A percentile compares a stretch with the other conserved stretches of the same genome.
These are phyloP conservation scores for Cladophialophora bantiana DNA, from an alignment of 2,329 filamentous ascomycete species.

Conservation along the genomic window DNA sequence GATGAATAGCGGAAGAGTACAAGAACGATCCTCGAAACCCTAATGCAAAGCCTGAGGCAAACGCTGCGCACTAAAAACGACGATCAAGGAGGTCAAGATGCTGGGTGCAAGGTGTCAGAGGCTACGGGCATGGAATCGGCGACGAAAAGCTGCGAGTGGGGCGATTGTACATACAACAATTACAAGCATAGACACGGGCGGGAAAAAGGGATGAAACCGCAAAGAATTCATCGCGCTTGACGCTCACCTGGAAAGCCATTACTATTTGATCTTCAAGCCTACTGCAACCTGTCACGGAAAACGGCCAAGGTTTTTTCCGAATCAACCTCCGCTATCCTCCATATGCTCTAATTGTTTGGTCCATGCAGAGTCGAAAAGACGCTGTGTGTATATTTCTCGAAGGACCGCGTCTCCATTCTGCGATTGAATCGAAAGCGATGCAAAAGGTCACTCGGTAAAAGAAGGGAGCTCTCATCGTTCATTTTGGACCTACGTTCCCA, in stretches of 20 bases:
- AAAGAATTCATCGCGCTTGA: not conserved
- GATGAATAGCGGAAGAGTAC: conserved; percentile 78
- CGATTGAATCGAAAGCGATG: not conserved
- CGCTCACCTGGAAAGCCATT: not conserved
- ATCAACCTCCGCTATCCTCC: not conserved
- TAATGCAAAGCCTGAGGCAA: conserved; percentile 46
- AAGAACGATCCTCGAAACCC: conserved; percentile 94
- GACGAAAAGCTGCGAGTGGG: conserved; percentile 14
- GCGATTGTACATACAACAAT: conserved; percentile 35
- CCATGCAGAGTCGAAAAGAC: not conserved
- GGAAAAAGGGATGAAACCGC: conserved; percentile 24
- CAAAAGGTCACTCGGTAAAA: not conserved
- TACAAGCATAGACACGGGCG: conserved; percentile 31
- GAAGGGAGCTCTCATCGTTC: not conserved
- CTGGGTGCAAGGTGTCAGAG: not conserved
- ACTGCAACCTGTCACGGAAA: not conserved
- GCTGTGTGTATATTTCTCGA: not conserved
- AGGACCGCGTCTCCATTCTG: not conserved
- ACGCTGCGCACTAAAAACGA: conserved; percentile 23
- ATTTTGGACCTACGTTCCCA: not conserved
- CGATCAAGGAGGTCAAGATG: not conserved
- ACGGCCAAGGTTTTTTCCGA: not conserved
- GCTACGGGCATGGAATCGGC: not conserved
- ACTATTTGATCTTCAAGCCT: not conserved
- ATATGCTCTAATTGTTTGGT: not conserved